A percentile compares a stretch with the other conserved stretches of the same genome.
Conservation (phyloP, 2,329 filamentous ascomycete species). For the Ilyonectria destructans region DNA sequence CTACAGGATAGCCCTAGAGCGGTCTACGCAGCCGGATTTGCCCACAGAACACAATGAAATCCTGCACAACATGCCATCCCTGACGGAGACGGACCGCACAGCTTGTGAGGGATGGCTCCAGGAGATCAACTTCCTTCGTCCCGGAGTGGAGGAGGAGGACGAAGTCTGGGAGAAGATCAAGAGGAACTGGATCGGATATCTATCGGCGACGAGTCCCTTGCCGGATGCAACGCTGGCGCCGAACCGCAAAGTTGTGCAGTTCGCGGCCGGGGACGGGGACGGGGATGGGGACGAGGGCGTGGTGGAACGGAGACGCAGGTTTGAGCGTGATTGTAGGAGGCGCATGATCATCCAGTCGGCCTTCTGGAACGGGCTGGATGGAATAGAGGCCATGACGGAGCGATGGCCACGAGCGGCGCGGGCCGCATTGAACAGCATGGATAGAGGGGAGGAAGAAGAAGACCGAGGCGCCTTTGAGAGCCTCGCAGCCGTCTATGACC, state of each 20-base stretch:
- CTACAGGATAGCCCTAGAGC: conserved; percentile 9
- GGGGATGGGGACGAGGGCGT: background rate
- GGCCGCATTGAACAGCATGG: conserved; percentile 13
- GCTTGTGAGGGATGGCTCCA: conserved; percentile 8
- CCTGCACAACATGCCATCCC: background rate
- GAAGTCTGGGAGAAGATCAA: conserved; percentile 9
- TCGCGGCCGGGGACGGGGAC: background rate
- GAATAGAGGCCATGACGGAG: conserved; percentile 18
- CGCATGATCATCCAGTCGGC: conserved; percentile 10
- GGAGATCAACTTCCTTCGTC: conserved; percentile 9
- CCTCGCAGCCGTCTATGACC: conserved; percentile 11
- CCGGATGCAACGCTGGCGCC: conserved; percentile 15
- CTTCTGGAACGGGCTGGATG: conserved; percentile 18
- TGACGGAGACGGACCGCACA: conserved; percentile 10
- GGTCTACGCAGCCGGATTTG: conserved; percentile 2
- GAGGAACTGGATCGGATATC: conserved; percentile 19
- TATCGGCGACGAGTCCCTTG: conserved; percentile 17
- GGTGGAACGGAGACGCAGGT: conserved; percentile 6
- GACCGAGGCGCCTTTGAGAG: conserved; percentile 6
- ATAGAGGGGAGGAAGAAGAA: background rate
- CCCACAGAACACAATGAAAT: conserved; percentile 3
- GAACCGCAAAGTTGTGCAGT: conserved; percentile 22
- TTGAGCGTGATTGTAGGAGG: background rate
- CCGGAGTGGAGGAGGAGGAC: conserved; percentile 1
- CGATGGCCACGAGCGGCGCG: conserved; percentile 8